Evolutionary conservation across 2,329 filamentous ascomycete genomes (phyloP).

Genomic region (Ophiostoma sp.): DNA sequence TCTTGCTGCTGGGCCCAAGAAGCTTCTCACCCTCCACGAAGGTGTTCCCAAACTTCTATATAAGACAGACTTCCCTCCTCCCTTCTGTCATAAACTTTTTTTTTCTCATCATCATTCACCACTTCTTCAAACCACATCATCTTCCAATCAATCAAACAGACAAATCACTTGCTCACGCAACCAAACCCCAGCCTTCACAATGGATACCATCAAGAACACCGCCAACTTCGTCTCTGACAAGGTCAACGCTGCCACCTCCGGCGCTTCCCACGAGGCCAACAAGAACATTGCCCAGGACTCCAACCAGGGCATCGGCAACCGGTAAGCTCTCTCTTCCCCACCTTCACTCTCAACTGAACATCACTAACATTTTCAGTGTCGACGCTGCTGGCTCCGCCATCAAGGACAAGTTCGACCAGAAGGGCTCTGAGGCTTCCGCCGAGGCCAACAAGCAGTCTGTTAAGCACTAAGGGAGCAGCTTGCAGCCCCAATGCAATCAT

Average conservation of each 20-base stretch:
- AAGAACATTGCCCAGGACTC: constrained; percentile 53
- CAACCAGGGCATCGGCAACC: constrained; percentile 43
- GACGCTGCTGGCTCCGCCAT: constrained; percentile 33
- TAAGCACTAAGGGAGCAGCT: constrained; percentile 33
- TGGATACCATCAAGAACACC: constrained; percentile 45
- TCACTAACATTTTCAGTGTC: constrained; percentile 28
- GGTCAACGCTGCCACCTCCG: constrained; percentile 41
- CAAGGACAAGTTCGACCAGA: constrained; percentile 35
- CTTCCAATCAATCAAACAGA: constrained; percentile 18
- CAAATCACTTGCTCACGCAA: constrained; percentile 17
- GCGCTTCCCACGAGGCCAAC: constrained; percentile 54
- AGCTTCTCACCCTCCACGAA: not conserved
- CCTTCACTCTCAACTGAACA: not conserved
- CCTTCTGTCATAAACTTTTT: not conserved
- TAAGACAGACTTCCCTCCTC: constrained; percentile 10
- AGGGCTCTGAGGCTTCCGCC: constrained; percentile 33
- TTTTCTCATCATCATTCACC: constrained; percentile 10
- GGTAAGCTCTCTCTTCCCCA: constrained; percentile 32
- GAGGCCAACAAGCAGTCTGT: constrained; percentile 38
- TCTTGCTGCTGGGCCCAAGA: not conserved
- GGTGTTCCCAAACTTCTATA: constrained; percentile 17
- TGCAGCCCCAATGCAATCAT: not conserved
- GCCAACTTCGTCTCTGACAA: constrained; percentile 57
- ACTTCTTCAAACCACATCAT: constrained; percentile 11
- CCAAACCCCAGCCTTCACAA: constrained; percentile 31